phyloP scores from a whole-genome alignment of 2,329 filamentous ascomycete species.

The Aschersonia sp. region DNA sequence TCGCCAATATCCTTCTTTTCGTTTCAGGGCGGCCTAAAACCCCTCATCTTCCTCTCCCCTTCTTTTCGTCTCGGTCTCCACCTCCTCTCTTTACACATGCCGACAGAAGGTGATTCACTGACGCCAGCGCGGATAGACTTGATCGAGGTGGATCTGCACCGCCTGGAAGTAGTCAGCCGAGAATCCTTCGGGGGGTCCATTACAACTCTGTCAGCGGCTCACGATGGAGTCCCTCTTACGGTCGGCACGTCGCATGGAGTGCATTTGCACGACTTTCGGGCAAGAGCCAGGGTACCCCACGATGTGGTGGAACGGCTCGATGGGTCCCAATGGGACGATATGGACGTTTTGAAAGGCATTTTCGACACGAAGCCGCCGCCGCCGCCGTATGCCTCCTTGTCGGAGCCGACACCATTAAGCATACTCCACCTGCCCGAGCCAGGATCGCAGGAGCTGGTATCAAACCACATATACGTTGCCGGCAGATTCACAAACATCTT shows the following conservation, averaged over 20 bases:
- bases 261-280: conserved; percentile 67
- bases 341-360: conserved; percentile 21
- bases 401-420: conserved; percentile 67
- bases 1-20: not conserved
- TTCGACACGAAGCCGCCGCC: conserved; percentile 37
- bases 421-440: conserved; percentile 61
- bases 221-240: conserved; percentile 56
- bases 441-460: conserved; percentile 36
- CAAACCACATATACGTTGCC: conserved; percentile 73
- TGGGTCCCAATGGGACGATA: conserved; percentile 8
- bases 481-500: conserved; percentile 81
- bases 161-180: conserved; percentile 52
- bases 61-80: no score
- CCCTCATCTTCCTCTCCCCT: no score
- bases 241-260: conserved; percentile 72
- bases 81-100: no score
- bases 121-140: conserved; percentile 29
- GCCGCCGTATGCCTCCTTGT: conserved; percentile 53
- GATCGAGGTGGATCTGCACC: conserved; percentile 68
- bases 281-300: conserved; percentile 14
- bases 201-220: conserved; percentile 61
- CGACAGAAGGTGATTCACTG: not conserved
- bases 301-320: conserved; percentile 23
- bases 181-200: conserved; percentile 70
- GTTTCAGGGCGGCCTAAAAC: not conserved